phyloP scores from a whole-genome alignment of 2,329 filamentous ascomycete species.

The Rhynchosporium agropyri region DNA sequence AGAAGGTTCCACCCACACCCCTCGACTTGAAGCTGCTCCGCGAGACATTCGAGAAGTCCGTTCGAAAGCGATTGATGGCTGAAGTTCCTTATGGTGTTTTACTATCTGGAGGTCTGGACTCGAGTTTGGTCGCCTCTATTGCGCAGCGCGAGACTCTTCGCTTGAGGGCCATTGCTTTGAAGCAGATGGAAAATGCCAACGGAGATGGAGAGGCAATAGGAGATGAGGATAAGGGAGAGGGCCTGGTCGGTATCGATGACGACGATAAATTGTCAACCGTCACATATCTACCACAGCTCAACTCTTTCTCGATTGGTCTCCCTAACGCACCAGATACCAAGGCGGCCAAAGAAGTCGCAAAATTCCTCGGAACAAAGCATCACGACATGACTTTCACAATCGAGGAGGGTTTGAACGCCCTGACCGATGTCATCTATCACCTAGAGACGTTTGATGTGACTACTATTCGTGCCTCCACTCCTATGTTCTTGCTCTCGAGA shows the following conservation, averaged over 20 bases:
- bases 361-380: constrained; percentile 96
- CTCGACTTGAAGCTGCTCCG: constrained; percentile 83
- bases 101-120: constrained; percentile 93
- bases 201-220: constrained; percentile 44
- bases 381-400: constrained; percentile 98
- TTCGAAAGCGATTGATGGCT: constrained; percentile 96
- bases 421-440: constrained; percentile 97
- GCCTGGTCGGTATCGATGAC: constrained; percentile 92
- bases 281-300: constrained; percentile 89
- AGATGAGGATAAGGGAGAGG: constrained; percentile 62
- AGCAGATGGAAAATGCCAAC: constrained; percentile 47
- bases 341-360: constrained; percentile 89
- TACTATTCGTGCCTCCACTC: constrained; percentile 95
- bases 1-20: constrained; percentile 75
- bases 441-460: constrained; percentile 98
- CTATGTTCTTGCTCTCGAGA: constrained; percentile 95
- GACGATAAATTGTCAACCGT: constrained; percentile 86
- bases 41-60: constrained; percentile 82
- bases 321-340: constrained; percentile 90
- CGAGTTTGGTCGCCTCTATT: constrained; percentile 91
- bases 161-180: constrained; percentile 66
- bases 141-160: constrained; percentile 89
- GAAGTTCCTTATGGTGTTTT: constrained; percentile 98
- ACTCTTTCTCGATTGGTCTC: constrained; percentile 98
- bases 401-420: constrained; percentile 93